phyloP scores from a whole-genome alignment of 2,329 filamentous ascomycete species.

The Juglanconis oblonga region DNA sequence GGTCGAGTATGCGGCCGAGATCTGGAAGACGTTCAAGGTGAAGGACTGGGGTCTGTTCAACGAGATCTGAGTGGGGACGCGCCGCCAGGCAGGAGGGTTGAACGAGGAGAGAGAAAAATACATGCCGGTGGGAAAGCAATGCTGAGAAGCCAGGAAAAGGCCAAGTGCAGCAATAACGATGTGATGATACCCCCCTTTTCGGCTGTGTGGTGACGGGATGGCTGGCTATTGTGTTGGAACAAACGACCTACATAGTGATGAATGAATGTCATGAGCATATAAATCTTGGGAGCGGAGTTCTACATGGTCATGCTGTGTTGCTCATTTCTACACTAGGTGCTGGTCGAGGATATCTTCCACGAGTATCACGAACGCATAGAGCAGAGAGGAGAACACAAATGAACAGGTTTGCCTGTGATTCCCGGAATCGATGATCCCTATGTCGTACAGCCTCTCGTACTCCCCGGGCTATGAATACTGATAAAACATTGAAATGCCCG shows the following conservation, averaged over 20 bases:
- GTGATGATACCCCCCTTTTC: slow-evolving; percentile 16
- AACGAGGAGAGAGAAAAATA: neutral
- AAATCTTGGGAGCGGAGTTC: neutral
- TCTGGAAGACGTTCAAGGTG: slow-evolving; percentile 73
- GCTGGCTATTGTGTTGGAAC: neutral
- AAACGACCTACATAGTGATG: neutral
- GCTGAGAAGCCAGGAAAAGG: neutral
- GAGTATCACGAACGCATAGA: neutral
- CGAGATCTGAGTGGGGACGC: slow-evolving; percentile 28
- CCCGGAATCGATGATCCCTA: too few relatives aligned
- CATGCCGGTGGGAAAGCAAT: neutral
- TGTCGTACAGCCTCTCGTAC: too few relatives aligned
- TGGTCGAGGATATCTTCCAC: neutral
- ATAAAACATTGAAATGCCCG: neutral
- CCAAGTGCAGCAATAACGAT: neutral
- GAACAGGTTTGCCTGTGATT: neutral
- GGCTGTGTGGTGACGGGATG: neutral
- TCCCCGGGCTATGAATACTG: too few relatives aligned
- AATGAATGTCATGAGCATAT: slow-evolving; percentile 12
- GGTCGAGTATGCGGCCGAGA: slow-evolving; percentile 63
- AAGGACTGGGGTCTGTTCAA: slow-evolving; percentile 77
- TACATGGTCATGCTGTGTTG: too few relatives aligned
- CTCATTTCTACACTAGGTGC: too few relatives aligned
- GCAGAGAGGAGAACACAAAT: neutral
- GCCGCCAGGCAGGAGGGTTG: neutral